phyloP scores from a whole-genome alignment of 1,284 basidiomycete genomes.

The Puccinia novopanici region DNA sequence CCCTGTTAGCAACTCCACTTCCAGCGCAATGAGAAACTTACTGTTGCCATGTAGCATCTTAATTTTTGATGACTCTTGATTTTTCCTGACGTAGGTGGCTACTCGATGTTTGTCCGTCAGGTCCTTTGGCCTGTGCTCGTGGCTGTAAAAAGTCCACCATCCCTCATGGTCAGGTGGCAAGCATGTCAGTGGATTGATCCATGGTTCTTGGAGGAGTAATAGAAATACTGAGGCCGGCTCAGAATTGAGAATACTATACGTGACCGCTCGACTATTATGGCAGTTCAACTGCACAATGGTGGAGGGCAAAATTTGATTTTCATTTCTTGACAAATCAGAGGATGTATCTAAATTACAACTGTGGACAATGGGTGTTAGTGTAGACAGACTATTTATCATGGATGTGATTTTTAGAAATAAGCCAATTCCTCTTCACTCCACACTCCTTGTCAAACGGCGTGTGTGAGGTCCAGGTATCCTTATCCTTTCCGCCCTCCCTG shows the following conservation, averaged over 20 bases:
- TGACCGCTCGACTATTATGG: constrained; percentile 3
- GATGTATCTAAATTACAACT: not conserved
- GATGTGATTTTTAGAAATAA: not conserved
- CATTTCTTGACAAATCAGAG: not conserved
- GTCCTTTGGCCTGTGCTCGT: not conserved
- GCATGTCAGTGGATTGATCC: not conserved
- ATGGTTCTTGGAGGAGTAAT: not conserved
- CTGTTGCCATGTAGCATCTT: not conserved
- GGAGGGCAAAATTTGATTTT: not conserved
- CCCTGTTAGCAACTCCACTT: not conserved
- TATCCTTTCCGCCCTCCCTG: not conserved
- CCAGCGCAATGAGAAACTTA: not conserved
- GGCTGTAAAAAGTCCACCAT: constrained; percentile 15
- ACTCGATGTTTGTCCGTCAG: not conserved
- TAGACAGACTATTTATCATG: constrained; percentile 12
- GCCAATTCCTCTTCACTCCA: not conserved
- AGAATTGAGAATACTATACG: constrained; percentile 5
- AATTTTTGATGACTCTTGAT: not conserved
- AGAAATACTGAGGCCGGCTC: not conserved
- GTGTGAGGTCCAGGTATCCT: not conserved
- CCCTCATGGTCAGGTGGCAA: constrained; percentile 17
- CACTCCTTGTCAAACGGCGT: constrained; percentile 10
- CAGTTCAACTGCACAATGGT: constrained; percentile 14
- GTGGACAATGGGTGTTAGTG: constrained; percentile 3
- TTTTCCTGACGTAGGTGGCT: not conserved